These are phyloP conservation scores for Chalaropsis ovoidea DNA, from an alignment of 2,329 filamentous ascomycete genomes.

Conservation along the genomic window DNA sequence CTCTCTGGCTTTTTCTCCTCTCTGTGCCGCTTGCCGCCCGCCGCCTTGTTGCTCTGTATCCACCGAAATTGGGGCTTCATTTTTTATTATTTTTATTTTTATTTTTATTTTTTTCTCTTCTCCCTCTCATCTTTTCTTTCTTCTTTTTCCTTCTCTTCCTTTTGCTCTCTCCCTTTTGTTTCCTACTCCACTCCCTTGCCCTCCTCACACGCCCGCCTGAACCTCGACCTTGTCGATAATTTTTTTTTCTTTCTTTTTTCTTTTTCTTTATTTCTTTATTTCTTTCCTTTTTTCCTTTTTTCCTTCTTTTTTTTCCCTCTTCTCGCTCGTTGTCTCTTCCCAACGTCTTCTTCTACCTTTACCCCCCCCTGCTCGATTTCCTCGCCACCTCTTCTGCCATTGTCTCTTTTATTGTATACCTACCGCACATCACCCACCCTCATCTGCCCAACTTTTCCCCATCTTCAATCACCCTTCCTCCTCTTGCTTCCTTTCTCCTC, in stretches of 20 bases:
- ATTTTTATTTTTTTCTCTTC: slow-evolving; percentile 1
- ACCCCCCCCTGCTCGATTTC: not conserved
- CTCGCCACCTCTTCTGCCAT: slow-evolving; percentile 11
- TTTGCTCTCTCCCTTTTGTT: slow-evolving; percentile 1
- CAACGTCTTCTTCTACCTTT: not conserved
- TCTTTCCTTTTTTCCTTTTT: not conserved
- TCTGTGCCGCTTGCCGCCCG: slow-evolving; percentile 6
- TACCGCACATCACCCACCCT: slow-evolving; percentile 22
- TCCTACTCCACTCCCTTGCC: slow-evolving; percentile 4
- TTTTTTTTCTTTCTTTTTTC: not conserved
- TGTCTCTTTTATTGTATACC: slow-evolving; percentile 21
- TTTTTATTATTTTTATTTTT: not conserved
- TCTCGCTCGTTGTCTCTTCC: not conserved
- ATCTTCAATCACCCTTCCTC: slow-evolving; percentile 1
- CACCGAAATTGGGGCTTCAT: not conserved
- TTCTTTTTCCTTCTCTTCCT: not conserved
- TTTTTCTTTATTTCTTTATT: not conserved
- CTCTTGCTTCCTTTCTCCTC: slow-evolving; percentile 11
- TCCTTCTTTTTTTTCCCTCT: not conserved
- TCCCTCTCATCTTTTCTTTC: too few relatives aligned
- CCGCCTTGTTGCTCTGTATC: too few relatives aligned
- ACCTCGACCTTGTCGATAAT: not conserved
- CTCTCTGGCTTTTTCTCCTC: not conserved
- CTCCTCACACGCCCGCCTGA: not conserved
- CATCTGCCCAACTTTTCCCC: not conserved